phyloP scores from a whole-genome alignment of 2,329 filamentous ascomycete genomes.

The Neocatenulostroma microsporum region DNA sequence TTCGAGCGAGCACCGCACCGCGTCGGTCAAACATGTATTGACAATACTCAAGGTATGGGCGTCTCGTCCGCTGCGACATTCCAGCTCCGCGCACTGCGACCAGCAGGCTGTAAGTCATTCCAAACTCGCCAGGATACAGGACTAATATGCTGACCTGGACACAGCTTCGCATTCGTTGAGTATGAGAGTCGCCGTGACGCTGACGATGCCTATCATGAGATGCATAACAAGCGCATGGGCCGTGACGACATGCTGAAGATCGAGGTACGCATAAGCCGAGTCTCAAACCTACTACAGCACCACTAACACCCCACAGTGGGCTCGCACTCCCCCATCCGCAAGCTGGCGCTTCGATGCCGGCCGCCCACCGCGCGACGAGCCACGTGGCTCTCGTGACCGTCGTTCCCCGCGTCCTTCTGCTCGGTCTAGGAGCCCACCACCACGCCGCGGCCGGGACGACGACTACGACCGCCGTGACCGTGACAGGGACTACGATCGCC shows the following conservation, averaged over 20 bases:
- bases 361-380: constrained; percentile 57
- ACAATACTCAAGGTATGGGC: constrained; percentile 71
- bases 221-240: constrained; percentile 98
- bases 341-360: constrained; percentile 98
- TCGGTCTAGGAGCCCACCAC: constrained; percentile 45
- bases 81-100: constrained; percentile 89
- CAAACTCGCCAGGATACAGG: constrained; percentile 12
- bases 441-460: constrained; percentile 47
- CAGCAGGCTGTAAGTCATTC: constrained; percentile 90
- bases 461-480: constrained; percentile 56
- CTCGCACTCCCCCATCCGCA: constrained; percentile 91
- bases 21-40: constrained; percentile 25
- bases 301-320: constrained; percentile 62
- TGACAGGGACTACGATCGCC: constrained; percentile 69
- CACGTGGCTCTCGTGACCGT: constrained; percentile 48
- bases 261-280: constrained; percentile 62
- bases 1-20: constrained; percentile 6
- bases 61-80: constrained; percentile 96
- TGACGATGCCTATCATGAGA: constrained; percentile 98
- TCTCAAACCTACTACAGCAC: background rate
- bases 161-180: constrained; percentile 92
- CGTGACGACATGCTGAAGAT: constrained; percentile 96
- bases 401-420: constrained; percentile 72
- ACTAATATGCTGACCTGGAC: constrained; percentile 31
- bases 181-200: constrained; percentile 98